Conservation (phyloP, 2,329 filamentous ascomycete species). For the Phoma herbarum region DNA sequence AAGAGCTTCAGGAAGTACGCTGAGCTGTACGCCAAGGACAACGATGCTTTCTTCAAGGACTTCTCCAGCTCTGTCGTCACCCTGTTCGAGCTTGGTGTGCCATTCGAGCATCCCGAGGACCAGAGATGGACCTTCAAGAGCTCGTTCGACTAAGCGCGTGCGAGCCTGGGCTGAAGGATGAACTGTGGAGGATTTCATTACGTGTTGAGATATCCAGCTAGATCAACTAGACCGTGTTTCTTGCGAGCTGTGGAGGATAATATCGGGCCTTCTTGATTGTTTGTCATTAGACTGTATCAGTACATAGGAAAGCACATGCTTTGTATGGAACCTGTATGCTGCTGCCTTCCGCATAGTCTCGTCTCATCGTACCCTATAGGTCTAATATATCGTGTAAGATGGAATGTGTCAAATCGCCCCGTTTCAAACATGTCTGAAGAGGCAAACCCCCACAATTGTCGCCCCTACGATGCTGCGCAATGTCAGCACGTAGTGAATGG, state of each 20-base stretch:
- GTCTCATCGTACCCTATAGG: too few relatives aligned
- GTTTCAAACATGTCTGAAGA: background rate
- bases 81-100: slow-evolving; percentile 94
- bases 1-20: slow-evolving; percentile 83
- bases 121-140: slow-evolving; percentile 58
- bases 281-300: slow-evolving; percentile 8
- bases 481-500: background rate
- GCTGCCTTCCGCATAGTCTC: too few relatives aligned
- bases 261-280: background rate
- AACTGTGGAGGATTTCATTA: slow-evolving; percentile 19
- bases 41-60: slow-evolving; percentile 91
- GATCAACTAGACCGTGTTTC: slow-evolving; percentile 33
- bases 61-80: slow-evolving; percentile 80
- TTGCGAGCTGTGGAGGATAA: slow-evolving; percentile 7
- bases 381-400: background rate
- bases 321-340: background rate
- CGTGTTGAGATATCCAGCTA: slow-evolving; percentile 45
- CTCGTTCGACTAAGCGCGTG: slow-evolving; percentile 47
- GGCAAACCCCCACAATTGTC: background rate
- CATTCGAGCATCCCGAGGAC: slow-evolving; percentile 69
- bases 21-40: slow-evolving; percentile 90
- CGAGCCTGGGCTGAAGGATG: background rate
- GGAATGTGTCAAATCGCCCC: background rate
- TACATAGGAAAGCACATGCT: background rate
- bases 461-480: background rate